Base-by-base conservation (phyloP, 441 rosid species). In the Syzygium syzygioides region DNA sequence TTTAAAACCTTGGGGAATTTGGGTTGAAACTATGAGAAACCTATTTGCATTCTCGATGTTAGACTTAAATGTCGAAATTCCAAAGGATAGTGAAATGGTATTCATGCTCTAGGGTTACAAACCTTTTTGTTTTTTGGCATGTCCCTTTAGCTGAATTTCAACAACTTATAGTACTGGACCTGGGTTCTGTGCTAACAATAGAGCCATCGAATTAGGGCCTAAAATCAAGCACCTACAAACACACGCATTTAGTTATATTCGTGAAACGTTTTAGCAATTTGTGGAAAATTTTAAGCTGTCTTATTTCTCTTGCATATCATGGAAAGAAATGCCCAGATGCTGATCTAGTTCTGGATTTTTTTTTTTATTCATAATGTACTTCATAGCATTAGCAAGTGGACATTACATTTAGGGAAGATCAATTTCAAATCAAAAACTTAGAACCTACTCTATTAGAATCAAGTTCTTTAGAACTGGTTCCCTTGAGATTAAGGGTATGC, bases 381-480 rank as follows among this genome's bases (percentile, higher is more conserved):
- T 34, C 26, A 18, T 9, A 68, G 79, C 26, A 34, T 68, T 34
- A 19, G 80, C 5, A 71, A 15, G 23, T 71, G 50, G 50, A 37
- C 80, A 37, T 37, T 71, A 13, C 28, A 9, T 71, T 2, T 37
- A 3, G 15, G 17, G 25, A 14, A 9, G 8, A 34, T 1, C 0
- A 9, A 76, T 11, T 76, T 76, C 8, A 6, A 0, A 76, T 14
- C n/a, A 37, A 37, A 3, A 13, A 76, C 3, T 76, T 76, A 0
- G 50, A 12, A 41, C 5, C 52, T 45, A 76, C 3, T 76, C n/a
- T 1, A 3, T 23, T 0, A 0, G 1, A 23, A n/a, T 23, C 83
- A 41, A 41, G 23, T 37, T 76, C 3, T 41, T 41, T 41, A 37
- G 52, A 10, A 23, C 1, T 0, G 13, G 1, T 34, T 68, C 37